Evolutionary conservation across 2,329 filamentous ascomycete genomes (phyloP).

Genomic region (Fusarium virguliforme): DNA sequence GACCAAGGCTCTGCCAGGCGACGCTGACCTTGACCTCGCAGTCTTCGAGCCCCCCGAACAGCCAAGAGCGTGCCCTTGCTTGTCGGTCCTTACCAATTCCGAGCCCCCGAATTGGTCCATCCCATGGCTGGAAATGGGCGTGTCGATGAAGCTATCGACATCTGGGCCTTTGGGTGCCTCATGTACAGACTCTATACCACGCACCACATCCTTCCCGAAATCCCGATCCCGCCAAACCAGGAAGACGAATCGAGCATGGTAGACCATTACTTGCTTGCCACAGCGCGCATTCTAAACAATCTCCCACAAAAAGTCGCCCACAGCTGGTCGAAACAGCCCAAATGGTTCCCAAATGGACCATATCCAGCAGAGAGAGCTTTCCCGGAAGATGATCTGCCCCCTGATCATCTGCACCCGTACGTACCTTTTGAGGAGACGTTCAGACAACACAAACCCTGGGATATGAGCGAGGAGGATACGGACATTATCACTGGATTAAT

Average conservation of each 20-base stretch:
- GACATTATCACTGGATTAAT: not conserved
- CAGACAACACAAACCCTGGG: not conserved
- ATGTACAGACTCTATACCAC: conserved; percentile 19
- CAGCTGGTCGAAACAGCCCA: not conserved
- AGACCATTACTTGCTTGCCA: not conserved
- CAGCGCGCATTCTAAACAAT: not conserved
- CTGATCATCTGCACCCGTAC: not conserved
- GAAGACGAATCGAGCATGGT: not conserved
- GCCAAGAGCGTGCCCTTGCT: not conserved
- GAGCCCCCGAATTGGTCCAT: conserved; percentile 13
- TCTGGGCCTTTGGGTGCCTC: conserved; percentile 26
- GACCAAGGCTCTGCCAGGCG: too few species aligned
- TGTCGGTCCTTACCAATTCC: not conserved
- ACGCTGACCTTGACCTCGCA: not conserved
- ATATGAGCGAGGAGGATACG: too few species aligned
- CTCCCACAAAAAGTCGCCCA: not conserved
- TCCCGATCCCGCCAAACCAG: not conserved
- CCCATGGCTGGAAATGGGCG: not conserved
- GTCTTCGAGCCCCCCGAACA: not conserved
- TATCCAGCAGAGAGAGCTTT: too few species aligned
- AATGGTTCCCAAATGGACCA: too few species aligned
- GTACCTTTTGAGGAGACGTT: not conserved
- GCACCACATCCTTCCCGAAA: not conserved
- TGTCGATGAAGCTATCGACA: not conserved
- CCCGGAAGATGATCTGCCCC: too few species aligned